These are phyloP conservation scores for Chaetomium globosum DNA, from an alignment of 2,329 filamentous ascomycete genomes.

Conservation along the genomic window DNA sequence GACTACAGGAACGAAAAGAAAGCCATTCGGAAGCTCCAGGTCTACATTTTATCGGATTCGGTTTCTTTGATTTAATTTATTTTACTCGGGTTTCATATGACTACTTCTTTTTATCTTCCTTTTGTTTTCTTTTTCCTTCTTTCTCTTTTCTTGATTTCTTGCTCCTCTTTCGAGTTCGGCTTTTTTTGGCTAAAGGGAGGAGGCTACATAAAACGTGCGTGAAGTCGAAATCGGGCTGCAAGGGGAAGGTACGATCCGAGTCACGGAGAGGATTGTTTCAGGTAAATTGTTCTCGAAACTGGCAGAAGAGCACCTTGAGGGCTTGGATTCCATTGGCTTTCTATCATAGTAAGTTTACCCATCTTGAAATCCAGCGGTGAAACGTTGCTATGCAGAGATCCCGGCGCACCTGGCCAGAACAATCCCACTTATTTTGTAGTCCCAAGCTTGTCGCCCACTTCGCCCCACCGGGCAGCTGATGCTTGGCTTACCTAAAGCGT, in stretches of 20 bases:
- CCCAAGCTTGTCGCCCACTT: neutral
- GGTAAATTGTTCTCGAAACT: neutral
- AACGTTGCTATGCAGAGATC: neutral
- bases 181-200: too few relatives aligned
- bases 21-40: too few relatives aligned
- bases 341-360: neutral
- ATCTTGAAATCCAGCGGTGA: neutral
- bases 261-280: neutral
- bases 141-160: too few relatives aligned
- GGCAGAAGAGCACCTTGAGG: neutral
- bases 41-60: too few relatives aligned
- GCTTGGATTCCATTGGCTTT: neutral
- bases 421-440: neutral
- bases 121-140: too few relatives aligned
- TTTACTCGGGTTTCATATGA: too few relatives aligned
- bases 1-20: too few relatives aligned
- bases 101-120: too few relatives aligned
- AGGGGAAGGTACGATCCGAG: neutral
- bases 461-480: neutral
- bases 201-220: constrained; percentile 9
- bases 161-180: too few relatives aligned
- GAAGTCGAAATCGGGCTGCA: neutral
- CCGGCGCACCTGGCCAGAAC: neutral
- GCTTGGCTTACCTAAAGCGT: neutral
- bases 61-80: too few relatives aligned